These are phyloP conservation scores for Didymella pinodella DNA, from an alignment of 2,329 filamentous ascomycete genomes.

Conservation along the genomic window DNA sequence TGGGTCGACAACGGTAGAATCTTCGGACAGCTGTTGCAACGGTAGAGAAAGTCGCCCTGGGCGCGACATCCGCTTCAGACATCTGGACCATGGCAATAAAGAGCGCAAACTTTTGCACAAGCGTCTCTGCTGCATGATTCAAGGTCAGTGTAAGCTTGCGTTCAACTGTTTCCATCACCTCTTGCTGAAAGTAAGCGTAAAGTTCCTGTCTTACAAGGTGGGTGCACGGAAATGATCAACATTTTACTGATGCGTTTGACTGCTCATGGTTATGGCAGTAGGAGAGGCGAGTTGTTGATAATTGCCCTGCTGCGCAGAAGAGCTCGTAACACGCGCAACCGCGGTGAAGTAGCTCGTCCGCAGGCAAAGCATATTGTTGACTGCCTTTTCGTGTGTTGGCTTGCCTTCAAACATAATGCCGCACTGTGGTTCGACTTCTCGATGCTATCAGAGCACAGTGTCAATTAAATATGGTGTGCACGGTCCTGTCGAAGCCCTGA, in stretches of 20 bases:
- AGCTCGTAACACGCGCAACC: not conserved
- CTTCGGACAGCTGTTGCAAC: not conserved
- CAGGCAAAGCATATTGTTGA: not conserved
- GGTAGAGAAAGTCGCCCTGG: slow-evolving; percentile 1
- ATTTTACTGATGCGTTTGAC: not conserved
- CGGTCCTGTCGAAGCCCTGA: not conserved
- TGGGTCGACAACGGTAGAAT: not conserved
- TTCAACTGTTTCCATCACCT: not conserved
- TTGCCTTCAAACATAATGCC: not conserved
- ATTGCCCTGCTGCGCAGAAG: too few relatives aligned
- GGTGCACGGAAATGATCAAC: not conserved
- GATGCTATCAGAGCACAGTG: not conserved
- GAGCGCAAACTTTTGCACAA: not conserved
- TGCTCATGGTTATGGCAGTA: not conserved
- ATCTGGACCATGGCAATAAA: not conserved
- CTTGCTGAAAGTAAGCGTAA: not conserved
- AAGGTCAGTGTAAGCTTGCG: not conserved
- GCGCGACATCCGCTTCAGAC: not conserved
- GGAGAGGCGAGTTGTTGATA: not conserved
- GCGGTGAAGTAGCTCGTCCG: not conserved
- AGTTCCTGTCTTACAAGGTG: not conserved
- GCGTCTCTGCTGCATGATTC: not conserved
- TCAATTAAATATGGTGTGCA: not conserved
- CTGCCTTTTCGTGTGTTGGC: not conserved
- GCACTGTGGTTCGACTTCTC: not conserved